phyloP scores from a whole-genome alignment of 73 alveolate species.

The Paramecium primaurelia region DNA sequence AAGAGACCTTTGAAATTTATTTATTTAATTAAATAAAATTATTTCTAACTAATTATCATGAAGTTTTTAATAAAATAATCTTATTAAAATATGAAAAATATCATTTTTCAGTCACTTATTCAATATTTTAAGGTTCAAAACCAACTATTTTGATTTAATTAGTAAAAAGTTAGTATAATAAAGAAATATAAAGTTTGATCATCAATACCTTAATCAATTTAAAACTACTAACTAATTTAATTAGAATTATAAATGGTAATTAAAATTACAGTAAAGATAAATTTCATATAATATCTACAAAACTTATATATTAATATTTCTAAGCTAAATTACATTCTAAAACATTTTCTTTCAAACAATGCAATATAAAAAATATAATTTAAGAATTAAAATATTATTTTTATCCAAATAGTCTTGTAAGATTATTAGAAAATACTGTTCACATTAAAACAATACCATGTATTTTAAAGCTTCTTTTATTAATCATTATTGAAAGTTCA shows the following conservation, averaged over 20 bases:
- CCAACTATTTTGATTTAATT: neutral
- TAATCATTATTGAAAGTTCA: neutral
- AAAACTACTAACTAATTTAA: neutral
- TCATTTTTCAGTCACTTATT: neutral
- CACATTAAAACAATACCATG: neutral
- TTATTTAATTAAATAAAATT: neutral
- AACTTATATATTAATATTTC: neutral
- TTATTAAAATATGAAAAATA: neutral
- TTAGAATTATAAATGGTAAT: neutral
- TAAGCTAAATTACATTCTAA: neutral
- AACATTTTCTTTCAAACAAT: neutral
- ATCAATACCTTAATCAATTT: neutral
- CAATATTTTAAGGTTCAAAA: neutral
- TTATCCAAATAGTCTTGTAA: neutral
- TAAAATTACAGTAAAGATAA: neutral
- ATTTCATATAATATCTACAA: neutral
- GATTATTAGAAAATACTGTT: neutral
- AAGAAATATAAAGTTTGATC: neutral
- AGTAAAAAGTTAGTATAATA: neutral
- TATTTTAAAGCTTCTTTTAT: neutral
- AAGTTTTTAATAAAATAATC: neutral
- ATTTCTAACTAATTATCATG: neutral
- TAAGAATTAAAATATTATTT: neutral
- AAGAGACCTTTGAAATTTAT: neutral
- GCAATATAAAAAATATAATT: neutral